Base-by-base conservation (phyloP, 1,139 yeast genomes). In the Yamadazyma conglobata region DNA sequence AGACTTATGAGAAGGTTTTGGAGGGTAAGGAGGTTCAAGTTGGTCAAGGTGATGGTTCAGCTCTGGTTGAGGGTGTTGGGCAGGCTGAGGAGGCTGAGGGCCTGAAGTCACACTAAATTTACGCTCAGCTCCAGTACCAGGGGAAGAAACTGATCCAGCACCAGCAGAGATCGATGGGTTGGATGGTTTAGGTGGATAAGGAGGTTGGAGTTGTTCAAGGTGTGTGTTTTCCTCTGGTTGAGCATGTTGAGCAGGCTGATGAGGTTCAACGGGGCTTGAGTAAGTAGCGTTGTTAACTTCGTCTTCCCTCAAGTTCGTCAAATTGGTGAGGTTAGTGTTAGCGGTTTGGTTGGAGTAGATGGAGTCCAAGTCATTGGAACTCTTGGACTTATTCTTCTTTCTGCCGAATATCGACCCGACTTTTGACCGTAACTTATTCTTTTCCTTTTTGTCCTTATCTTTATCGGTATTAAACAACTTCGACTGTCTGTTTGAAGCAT, bases 341-440 rank as follows among this genome's bases (percentile, higher is more conserved):
- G 53, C 36, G 15, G 56, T 44, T 17, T 49, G 46, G 12, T 49
- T 46, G 5, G 65, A 49, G 15, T 51, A 41, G 26, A 55, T 35
- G 1, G 67, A 57, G 8, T 50, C 64, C 29, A 54, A 47, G 43
- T 67, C 73, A 6, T 63, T 64, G 28, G 52, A 47, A 36, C 55
- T 57, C 37, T 47, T 37, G 5, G 48, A 27, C 19, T 60, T 60
- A 43, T 68, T 69, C 47, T 76, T 64, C 48, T 76, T 78, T 43
- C 84, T 74, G 25, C 83, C 80, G 54, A 88, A 83, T 38, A 88
- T 79, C 0, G 96, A 86, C 11, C 96, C 96, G 23, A 88, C 88
- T 51, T 68, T 79, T 5, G 94, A 83, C 52, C 79, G 77, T 48
- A 88, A 60, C 40, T 72, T 77, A 15, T 63, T 57, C 19, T 52